Percentiles rank a stretch among this genome's conserved stretches.
These are phyloP conservation scores for Sphagnum tenellum DNA, from an alignment of 225 moss, liverwort and hornwort species.

Conservation along the genomic window DNA sequence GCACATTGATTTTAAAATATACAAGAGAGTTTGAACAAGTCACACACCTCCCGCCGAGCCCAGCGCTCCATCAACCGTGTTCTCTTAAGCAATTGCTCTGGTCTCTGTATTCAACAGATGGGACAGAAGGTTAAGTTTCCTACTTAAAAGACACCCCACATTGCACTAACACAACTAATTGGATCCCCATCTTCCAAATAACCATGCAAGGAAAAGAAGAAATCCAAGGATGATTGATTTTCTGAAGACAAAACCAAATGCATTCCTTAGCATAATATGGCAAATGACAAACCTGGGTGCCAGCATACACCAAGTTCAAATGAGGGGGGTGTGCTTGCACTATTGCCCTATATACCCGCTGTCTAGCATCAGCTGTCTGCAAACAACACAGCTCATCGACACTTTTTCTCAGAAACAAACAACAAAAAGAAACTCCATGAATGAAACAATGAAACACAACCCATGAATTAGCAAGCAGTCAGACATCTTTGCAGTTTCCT, in stretches of 20 bases:
- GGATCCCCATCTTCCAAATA: too few species aligned
- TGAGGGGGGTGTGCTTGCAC: constrained; percentile 75
- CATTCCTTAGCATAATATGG: neutral
- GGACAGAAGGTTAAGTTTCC: too few species aligned
- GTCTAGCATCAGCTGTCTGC: constrained; percentile 84
- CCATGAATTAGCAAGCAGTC: too few species aligned
- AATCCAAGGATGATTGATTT: neutral
- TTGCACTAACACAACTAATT: too few species aligned
- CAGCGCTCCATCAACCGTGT: constrained; percentile 83
- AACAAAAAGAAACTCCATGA: too few species aligned
- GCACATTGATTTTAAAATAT: too few species aligned
- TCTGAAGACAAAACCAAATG: neutral
- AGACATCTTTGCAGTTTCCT: too few species aligned
- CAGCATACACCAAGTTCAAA: constrained; percentile 79
- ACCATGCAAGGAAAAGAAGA: neutral
- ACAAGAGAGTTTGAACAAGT: too few species aligned
- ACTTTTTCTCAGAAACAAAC: too few species aligned
- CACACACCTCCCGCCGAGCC: constrained; percentile 74
- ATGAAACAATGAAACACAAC: too few species aligned
- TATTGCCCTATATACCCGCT: constrained; percentile 82
- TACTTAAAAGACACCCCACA: too few species aligned
- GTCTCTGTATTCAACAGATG: constrained; percentile 43
- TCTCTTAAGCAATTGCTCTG: constrained; percentile 83
- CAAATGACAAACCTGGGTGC: constrained; percentile 58
- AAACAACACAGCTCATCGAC: constrained; percentile 3